Percentiles rank a stretch among this genome's conserved stretches.
Conservation (phyloP, 441 rosid species). For the Arabidopsis hybrid region DNA sequence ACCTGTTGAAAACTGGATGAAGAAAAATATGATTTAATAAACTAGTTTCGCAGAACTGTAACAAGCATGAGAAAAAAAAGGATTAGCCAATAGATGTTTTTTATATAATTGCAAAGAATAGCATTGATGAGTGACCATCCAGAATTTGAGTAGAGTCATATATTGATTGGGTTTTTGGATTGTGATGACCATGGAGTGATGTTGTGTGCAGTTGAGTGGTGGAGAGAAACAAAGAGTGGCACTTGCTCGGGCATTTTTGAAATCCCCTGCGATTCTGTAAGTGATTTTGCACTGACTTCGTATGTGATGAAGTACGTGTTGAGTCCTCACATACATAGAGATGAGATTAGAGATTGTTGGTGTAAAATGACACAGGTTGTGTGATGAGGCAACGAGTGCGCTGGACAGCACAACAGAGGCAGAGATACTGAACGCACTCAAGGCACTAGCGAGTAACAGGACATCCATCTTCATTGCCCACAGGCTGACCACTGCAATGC, state of each 20-base stretch:
- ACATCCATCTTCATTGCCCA: constrained; percentile 96
- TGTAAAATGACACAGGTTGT: constrained; percentile 62
- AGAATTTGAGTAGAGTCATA: constrained; percentile 7
- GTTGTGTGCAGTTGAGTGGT: constrained; percentile 82
- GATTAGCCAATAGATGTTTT: background rate
- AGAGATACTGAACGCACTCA: constrained; percentile 87
- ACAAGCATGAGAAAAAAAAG: constrained; percentile 12
- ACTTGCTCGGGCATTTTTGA: constrained; percentile 93
- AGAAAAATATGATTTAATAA: background rate
- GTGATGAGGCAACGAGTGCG: constrained; percentile 99
- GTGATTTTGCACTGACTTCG: constrained; percentile 35
- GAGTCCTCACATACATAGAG: constrained; percentile 14
- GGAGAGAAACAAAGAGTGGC: constrained; percentile 99
- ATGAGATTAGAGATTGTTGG: constrained; percentile 19
- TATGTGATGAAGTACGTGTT: background rate
- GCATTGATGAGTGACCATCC: background rate
- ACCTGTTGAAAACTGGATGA: background rate
- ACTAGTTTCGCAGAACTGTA: background rate
- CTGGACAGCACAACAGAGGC: constrained; percentile 99
- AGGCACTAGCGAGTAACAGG: constrained; percentile 79
- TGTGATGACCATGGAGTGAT: constrained; percentile 21
- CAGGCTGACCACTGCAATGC: constrained; percentile 99
- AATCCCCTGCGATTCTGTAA: constrained; percentile 91
- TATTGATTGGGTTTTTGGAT: background rate
- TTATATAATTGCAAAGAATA: constrained; percentile 10